phyloP scores from a whole-genome alignment of 2,329 filamentous ascomycete species.

The Triangularia setosa region DNA sequence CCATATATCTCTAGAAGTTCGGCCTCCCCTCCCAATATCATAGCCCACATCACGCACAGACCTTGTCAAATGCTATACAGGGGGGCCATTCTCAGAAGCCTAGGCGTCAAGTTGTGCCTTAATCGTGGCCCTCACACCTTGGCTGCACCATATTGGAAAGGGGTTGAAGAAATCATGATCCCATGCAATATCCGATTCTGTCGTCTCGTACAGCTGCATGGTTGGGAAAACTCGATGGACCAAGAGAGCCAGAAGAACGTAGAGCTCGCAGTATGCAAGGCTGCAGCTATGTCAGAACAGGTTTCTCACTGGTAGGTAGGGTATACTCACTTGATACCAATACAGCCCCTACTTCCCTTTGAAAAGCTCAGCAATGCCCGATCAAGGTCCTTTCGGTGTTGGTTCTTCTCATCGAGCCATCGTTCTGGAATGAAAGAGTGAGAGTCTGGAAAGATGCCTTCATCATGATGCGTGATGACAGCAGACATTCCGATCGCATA shows the following conservation, averaged over 20 bases:
- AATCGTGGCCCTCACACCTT: neutral
- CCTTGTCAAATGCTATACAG: no score
- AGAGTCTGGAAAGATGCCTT: neutral
- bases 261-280: constrained; percentile 1
- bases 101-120: neutral
- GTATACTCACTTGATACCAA: constrained; percentile 1
- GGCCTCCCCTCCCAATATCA: no score
- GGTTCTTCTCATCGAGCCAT: constrained; percentile 1
- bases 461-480: neutral
- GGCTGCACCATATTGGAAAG: neutral
- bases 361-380: neutral
- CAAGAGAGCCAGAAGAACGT: neutral
- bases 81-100: no score
- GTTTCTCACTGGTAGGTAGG: neutral
- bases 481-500: constrained; percentile 1
- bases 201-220: neutral
- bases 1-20: no score
- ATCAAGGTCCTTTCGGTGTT: neutral
- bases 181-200: neutral
- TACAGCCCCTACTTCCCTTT: neutral
- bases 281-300: neutral
- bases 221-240: neutral
- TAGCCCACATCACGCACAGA: no score
- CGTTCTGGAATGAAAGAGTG: constrained; percentile 1
- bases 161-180: constrained; percentile 4